Evolutionary conservation across 1,139 yeast species (phyloP).

Genomic region (Diutina siamensis): DNA sequence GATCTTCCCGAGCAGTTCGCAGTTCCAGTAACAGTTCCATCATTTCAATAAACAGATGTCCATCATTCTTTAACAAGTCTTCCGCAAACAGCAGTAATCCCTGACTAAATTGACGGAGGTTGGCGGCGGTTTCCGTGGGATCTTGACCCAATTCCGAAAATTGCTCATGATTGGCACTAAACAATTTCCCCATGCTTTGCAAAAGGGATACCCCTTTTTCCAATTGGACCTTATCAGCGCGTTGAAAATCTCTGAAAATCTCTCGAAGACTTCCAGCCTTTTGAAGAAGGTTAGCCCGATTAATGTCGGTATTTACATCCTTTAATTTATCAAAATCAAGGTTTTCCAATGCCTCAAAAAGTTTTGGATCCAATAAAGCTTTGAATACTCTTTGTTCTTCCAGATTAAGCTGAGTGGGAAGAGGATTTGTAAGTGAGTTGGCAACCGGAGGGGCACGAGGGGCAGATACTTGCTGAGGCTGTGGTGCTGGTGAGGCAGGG

Average conservation of each 20-base stretch:
- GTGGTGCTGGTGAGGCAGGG: background rate
- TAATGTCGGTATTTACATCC: constrained; percentile 13
- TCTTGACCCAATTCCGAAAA: background rate
- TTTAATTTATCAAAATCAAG: constrained; percentile 20
- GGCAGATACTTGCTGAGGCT: background rate
- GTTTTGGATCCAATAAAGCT: constrained; percentile 20
- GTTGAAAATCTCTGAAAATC: constrained; percentile 18
- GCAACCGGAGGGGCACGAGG: background rate
- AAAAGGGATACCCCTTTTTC: constrained; percentile 20
- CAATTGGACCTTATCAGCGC: constrained; percentile 18
- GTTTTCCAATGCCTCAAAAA: constrained; percentile 20
- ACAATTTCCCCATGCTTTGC: constrained; percentile 16
- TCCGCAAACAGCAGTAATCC: constrained; percentile 50
- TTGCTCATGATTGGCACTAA: background rate
- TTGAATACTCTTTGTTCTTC: constrained; percentile 13
- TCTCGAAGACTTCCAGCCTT: constrained; percentile 21
- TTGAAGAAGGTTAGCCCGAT: constrained; percentile 15
- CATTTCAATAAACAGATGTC: constrained; percentile 62
- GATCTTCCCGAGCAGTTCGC: constrained; percentile 23
- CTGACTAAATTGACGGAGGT: constrained; percentile 1
- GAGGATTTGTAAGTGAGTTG: background rate
- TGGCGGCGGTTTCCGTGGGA: background rate
- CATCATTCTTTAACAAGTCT: constrained; percentile 64
- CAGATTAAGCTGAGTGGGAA: background rate
- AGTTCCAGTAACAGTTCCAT: constrained; percentile 62